phyloP scores from a whole-genome alignment of 495 filamentous ascomycete genomes.

The Beverwykella pulmonaria region DNA sequence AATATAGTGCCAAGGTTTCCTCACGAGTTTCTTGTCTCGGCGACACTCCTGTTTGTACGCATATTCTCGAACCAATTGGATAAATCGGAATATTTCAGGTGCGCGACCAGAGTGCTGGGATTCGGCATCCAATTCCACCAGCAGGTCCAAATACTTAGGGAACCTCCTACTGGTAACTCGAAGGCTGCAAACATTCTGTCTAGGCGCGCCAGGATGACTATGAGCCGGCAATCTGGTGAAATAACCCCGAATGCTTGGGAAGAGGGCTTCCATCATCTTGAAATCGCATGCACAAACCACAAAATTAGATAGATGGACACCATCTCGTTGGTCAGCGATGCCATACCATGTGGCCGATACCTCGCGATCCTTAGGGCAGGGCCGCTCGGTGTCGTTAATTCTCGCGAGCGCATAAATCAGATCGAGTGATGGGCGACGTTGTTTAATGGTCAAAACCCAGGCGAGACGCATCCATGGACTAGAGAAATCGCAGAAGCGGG shows the following conservation, averaged over 20 bases:
- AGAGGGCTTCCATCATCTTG: conserved; percentile 42
- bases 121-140: conserved; percentile 58
- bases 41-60: conserved; percentile 57
- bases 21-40: conserved; percentile 53
- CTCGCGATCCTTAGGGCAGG: conserved; percentile 58
- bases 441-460: conserved; percentile 64
- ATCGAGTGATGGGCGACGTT: conserved; percentile 55
- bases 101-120: conserved; percentile 45
- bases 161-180: conserved; percentile 46
- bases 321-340: conserved; percentile 57
- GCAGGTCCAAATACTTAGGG: conserved; percentile 61
- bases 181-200: conserved; percentile 36
- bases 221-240: conserved; percentile 40
- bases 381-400: conserved; percentile 46
- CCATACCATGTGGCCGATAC: conserved; percentile 59
- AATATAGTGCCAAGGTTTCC: conserved; percentile 64
- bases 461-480: conserved; percentile 68
- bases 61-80: conserved; percentile 56
- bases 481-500: conserved; percentile 61
- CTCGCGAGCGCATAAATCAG: conserved; percentile 58
- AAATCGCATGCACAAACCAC: conserved; percentile 48
- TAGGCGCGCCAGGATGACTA: conserved; percentile 11
- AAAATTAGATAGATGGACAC: conserved; percentile 57
- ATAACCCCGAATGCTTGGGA: conserved; percentile 43
- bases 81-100: conserved; percentile 56